Conservation (phyloP, 371 early-diverging fungal genomes). For the Mucor mucedo region DNA sequence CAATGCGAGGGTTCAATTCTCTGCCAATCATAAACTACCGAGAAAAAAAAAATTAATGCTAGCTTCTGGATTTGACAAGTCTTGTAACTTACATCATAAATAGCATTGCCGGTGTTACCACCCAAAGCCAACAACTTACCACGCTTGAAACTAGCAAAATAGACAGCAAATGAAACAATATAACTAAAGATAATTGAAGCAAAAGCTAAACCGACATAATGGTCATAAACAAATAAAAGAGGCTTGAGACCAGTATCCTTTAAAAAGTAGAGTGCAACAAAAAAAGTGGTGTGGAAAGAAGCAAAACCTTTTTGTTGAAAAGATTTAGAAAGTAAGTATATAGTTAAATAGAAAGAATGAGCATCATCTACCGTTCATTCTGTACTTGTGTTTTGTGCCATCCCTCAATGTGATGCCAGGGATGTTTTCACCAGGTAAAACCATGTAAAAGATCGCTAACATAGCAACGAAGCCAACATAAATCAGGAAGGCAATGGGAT, state of each 20-base stretch:
- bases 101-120: constrained; percentile 87
- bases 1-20: constrained; percentile 87
- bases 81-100: constrained; percentile 77
- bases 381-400: constrained; percentile 70
- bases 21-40: constrained; percentile 78
- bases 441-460: constrained; percentile 67
- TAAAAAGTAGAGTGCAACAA: constrained; percentile 47
- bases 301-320: constrained; percentile 31
- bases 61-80: neutral
- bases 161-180: constrained; percentile 69
- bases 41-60: neutral
- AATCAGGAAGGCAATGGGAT: constrained; percentile 58
- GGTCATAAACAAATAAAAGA: constrained; percentile 78
- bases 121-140: constrained; percentile 76
- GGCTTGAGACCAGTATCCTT: constrained; percentile 37
- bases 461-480: constrained; percentile 73
- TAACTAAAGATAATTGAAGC: constrained; percentile 76
- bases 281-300: constrained; percentile 63
- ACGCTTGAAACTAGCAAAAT: constrained; percentile 75
- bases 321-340: neutral
- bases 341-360: neutral
- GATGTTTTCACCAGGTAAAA: constrained; percentile 69
- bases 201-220: constrained; percentile 72
- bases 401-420: constrained; percentile 76
- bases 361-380: constrained; percentile 65